Evolutionary conservation across 352 stramenopile genomes (phyloP).

Genomic region (Vaucheria bursata): DNA sequence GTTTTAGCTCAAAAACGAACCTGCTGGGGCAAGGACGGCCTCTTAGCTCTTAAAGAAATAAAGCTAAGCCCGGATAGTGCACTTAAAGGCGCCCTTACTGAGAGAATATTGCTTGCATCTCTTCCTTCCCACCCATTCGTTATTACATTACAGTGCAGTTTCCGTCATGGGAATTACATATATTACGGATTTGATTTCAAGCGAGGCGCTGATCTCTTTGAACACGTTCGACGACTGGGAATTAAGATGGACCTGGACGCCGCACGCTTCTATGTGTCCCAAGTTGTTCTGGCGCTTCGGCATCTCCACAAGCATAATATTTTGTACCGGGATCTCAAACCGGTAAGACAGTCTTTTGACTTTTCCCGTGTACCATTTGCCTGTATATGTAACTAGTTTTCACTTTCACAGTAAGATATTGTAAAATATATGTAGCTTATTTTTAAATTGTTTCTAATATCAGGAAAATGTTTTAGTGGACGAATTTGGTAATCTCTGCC

Average conservation of each 20-base stretch:
- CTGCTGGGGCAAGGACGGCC: neutral
- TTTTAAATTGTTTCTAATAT: too few relatives aligned
- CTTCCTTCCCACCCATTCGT: conserved; percentile 93
- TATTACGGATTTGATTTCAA: conserved; percentile 44
- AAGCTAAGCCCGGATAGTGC: conserved; percentile 56
- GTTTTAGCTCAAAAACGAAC: conserved; percentile 53
- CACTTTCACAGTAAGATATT: conserved; percentile 17
- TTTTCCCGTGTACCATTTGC: neutral
- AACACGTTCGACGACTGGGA: conserved; percentile 20
- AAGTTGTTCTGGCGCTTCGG: conserved; percentile 70
- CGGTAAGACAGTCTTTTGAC: too few relatives aligned
- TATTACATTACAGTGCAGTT: conserved; percentile 73
- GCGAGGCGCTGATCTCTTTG: conserved; percentile 37
- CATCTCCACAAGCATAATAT: conserved; percentile 73
- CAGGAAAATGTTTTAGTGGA: conserved; percentile 86
- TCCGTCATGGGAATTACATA: conserved; percentile 49
- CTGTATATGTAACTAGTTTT: conserved; percentile 19
- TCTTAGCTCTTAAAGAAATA: conserved; percentile 37
- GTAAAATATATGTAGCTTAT: too few relatives aligned
- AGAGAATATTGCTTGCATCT: conserved; percentile 87
- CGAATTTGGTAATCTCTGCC: conserved; percentile 75
- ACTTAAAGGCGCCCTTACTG: conserved; percentile 86
- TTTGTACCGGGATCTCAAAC: conserved; percentile 78
- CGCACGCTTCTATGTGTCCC: conserved; percentile 67
- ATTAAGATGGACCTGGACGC: conserved; percentile 43